Percentiles rank a stretch among this genome's conserved stretches.
These are phyloP conservation scores for Avena sativa DNA, from an alignment of 176 grass and related monocot genomes.

Conservation along the genomic window DNA sequence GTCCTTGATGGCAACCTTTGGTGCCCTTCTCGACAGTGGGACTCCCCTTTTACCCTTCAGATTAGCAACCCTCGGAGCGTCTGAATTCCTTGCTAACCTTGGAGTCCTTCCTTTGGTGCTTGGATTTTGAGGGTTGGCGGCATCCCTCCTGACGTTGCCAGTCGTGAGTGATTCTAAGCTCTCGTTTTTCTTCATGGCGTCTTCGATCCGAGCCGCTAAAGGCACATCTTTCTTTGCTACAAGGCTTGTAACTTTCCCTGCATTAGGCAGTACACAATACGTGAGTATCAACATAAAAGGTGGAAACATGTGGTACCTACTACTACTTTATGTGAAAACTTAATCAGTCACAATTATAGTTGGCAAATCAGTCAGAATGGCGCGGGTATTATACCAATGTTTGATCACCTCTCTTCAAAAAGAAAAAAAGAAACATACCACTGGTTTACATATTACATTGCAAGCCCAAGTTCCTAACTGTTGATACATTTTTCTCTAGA, in stretches of 20 bases:
- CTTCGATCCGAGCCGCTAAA: conserved; percentile 84
- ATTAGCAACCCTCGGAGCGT: conserved; percentile 43
- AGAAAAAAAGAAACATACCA: not conserved
- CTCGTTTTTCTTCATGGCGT: conserved; percentile 95
- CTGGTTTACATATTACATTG: not conserved
- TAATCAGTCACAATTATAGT: not conserved
- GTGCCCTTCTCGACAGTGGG: conserved; percentile 43
- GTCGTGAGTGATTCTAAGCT: conserved; percentile 85
- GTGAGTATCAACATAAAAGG: not conserved
- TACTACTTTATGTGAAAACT: not conserved
- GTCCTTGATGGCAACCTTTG: conserved; percentile 54
- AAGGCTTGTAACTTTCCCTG: conserved; percentile 96
- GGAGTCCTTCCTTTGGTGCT: conserved; percentile 50
- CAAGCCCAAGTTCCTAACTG: not conserved
- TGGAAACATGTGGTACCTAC: not conserved
- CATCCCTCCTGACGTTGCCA: conserved; percentile 58
- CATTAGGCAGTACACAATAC: conserved; percentile 12
- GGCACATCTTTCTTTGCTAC: conserved; percentile 85
- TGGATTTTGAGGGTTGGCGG: conserved; percentile 33
- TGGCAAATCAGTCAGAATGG: not conserved
- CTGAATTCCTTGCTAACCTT: conserved; percentile 46
- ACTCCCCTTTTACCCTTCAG: conserved; percentile 66
- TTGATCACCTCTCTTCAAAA: conserved; percentile 6
- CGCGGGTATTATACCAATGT: not conserved
- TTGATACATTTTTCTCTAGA: not conserved